Base-by-base conservation (phyloP, 2,329 filamentous ascomycete species). In the Aspergillus japonicus region DNA sequence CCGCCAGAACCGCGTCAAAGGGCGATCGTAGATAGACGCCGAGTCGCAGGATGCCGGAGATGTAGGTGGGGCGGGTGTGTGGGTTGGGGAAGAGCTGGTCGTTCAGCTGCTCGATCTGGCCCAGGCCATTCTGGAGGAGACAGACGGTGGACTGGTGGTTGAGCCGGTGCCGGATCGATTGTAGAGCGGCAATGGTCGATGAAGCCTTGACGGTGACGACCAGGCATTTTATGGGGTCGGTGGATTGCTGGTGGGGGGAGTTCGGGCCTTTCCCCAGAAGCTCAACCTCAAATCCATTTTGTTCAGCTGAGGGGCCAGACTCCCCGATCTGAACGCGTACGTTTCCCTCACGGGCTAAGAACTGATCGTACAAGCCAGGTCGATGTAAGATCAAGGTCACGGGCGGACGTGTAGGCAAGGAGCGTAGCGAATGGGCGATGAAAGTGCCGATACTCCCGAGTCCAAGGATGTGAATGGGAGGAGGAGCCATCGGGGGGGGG, bases 391-490 rank as follows among this genome's bases (percentile, higher is more conserved):
- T 62, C n/a, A 68, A 55, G 10, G 58, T 64, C 11, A 68, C 65
- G 3, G 62, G 53, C 5, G 64, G 66, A 19, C 64, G 62, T 16
- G 51, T 58, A 6, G 66, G 63, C 7, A 66, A 54, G 23, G 59
- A 60, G 2, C 64, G 63, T 12, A 68, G 52, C 3, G 60, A 64
- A 47, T 68, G 64, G 3, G 66, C 66, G 48, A 67, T 60, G 24
- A 68, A 64, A 1, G 63, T 61, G 1, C 66, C 66, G 31, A 68
- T 67, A 55, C 66, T 68, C 23, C 66, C 66, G 26, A 68, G 60
- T 8, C 66, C 66, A 11, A 67, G 47, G 16, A 68, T 54, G 26
- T 66, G 58, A n/a, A 68, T 57, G 3, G 51, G 33, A 5, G 50
- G 49, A 5, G 50, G 26, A 31, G n/a, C 4, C 26, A 52, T 52